Evolutionary conservation across 306 rosid genomes (phyloP), one percentile per base, ranked within the genome.

Genomic region (Casuarina cunninghamiana): DNA sequence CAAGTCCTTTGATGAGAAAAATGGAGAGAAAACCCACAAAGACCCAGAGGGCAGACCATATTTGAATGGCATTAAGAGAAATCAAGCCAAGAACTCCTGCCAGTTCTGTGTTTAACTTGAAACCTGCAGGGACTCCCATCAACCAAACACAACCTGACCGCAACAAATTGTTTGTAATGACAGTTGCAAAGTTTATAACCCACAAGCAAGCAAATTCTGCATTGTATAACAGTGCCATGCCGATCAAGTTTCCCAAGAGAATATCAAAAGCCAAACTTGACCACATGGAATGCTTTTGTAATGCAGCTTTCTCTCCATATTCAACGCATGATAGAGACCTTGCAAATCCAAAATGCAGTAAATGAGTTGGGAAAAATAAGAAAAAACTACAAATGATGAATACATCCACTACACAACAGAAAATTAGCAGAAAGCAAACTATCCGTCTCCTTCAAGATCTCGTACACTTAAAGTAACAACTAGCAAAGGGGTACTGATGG

Each of bases 101-200:
- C 81, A 95, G 81, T 83, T 95, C 97, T 1, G 90, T 87, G 87
- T 91, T 95, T 86, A 95, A 88, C 85, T 92, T 92, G 91, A 95
- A 95, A 76, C 98, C 98, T 13, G 95, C 98, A 26, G 97, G 98
- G 79, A 86, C 86, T 78, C 98, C 97, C 98, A 92, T 92, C 86
- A 95, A 87, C 98, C 98, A 92, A 71, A 92, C 97, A 82, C 97
- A 92, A 19, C 98, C 97, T 0, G 95, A 88, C 51, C 97, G 97
- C 89, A 95, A 73, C 80, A 91, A 89, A 26, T 89, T 81, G 77
- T 88, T 86, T 16, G 97, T 88, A 74, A 93, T 72, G 46, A 84
- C 94, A 77, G 84, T 88, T 50, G 87, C 58, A 74, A 93, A 88
- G 71, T 87, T 85, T 79, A 85, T 76, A 87, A 91, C 73, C 79